phyloP scores from a whole-genome alignment of 139 green algal genomes.

The Volvox reticuliferus region DNA sequence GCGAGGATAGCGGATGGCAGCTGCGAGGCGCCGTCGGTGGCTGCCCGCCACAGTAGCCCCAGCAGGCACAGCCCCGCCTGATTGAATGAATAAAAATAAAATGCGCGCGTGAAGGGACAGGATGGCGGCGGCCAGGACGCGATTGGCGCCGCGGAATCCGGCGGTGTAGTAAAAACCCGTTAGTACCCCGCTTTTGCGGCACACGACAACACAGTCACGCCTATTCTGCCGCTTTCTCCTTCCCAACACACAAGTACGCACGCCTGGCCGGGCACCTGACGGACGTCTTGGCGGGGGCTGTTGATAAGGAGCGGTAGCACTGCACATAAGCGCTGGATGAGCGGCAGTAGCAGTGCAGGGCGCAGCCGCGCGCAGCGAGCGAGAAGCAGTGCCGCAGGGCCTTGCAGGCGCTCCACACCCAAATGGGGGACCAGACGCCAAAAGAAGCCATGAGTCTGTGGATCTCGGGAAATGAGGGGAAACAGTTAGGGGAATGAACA shows the following conservation, averaged over 20 bases:
- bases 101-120: too few species aligned
- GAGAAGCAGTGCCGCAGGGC: conserved; percentile 33
- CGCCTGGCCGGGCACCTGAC: not conserved
- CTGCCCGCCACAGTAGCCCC: conserved; percentile 19
- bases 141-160: too few species aligned
- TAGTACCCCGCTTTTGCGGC: too few species aligned
- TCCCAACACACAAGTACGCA: too few species aligned
- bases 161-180: too few species aligned
- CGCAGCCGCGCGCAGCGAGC: conserved; percentile 18
- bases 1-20: not conserved
- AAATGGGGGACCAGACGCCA: conserved; percentile 19
- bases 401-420: conserved; percentile 8
- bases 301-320: conserved; percentile 30
- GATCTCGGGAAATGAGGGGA: too few species aligned
- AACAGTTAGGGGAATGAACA: too few species aligned
- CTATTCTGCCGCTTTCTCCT: too few species aligned
- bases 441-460: conserved; percentile 33
- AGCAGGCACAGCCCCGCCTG: conserved; percentile 25
- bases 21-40: not conserved
- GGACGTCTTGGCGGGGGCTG: not conserved
- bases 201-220: too few species aligned
- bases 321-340: not conserved
- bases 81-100: too few species aligned
- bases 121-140: too few species aligned
- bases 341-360: conserved; percentile 20